phyloP scores from a whole-genome alignment of 73 alveolate species.

The Effrenium voratum region DNA sequence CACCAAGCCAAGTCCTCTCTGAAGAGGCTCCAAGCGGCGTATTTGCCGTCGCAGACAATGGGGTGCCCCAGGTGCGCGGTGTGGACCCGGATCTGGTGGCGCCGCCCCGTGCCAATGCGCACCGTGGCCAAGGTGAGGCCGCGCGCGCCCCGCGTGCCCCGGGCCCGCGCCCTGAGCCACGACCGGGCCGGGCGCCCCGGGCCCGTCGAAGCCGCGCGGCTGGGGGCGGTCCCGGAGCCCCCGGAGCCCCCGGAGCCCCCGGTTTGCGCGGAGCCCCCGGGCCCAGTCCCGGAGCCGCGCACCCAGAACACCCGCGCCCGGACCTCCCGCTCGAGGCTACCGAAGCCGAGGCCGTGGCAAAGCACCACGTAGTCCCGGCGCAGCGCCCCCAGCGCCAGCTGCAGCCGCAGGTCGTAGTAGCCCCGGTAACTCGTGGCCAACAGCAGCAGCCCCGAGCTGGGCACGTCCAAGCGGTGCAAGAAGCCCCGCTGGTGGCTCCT shows the following conservation, averaged over 20 bases:
- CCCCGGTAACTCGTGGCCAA: not conserved
- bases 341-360: slow-evolving; percentile 36
- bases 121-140: not conserved
- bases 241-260: not conserved
- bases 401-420: slow-evolving; percentile 59
- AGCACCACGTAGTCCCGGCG: slow-evolving; percentile 48
- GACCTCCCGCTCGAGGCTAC: slow-evolving; percentile 14
- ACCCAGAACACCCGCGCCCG: slow-evolving; percentile 33
- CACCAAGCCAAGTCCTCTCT: slow-evolving; percentile 47
- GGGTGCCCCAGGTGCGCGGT: slow-evolving; percentile 82
- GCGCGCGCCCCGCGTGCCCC: not conserved
- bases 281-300: not conserved
- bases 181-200: too few relatives aligned
- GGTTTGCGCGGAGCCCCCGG: not conserved
- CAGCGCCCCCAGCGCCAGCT: slow-evolving; percentile 40
- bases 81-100: slow-evolving; percentile 84
- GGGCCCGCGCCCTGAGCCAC: not conserved
- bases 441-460: not conserved
- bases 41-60: slow-evolving; percentile 15
- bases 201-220: too few relatives aligned
- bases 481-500: slow-evolving; percentile 31
- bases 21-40: slow-evolving; percentile 19
- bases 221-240: too few relatives aligned
- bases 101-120: slow-evolving; percentile 37
- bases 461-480: slow-evolving; percentile 27